Evolutionary conservation across 148 eudicot species (phyloP).

Genomic region (Spergularia marina): DNA sequence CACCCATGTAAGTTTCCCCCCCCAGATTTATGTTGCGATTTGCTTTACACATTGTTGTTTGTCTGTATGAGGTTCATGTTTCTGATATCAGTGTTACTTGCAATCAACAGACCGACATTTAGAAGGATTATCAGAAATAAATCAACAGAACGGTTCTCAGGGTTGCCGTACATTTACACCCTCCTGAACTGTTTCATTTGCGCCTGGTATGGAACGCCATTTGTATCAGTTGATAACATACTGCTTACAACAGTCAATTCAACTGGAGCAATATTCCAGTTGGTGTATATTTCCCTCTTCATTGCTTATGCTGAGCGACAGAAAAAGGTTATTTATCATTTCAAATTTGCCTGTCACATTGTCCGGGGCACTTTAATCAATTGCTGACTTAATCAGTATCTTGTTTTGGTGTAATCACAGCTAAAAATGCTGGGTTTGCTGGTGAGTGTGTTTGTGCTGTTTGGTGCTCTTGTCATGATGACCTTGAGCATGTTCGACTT

Average conservation of each 20-base stretch:
- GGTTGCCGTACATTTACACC: constrained; percentile 72
- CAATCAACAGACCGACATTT: constrained; percentile 42
- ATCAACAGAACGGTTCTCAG: constrained; percentile 73
- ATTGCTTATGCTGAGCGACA: constrained; percentile 49
- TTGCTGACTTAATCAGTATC: not conserved
- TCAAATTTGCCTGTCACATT: constrained; percentile 17
- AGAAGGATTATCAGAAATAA: constrained; percentile 61
- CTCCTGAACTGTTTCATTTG: constrained; percentile 77
- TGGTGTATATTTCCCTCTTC: constrained; percentile 46
- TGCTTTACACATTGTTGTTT: not conserved
- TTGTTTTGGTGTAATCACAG: constrained; percentile 35
- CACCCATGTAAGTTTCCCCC: constrained; percentile 63
- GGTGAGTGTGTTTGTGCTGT: constrained; percentile 41
- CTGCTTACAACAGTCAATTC: constrained; percentile 57
- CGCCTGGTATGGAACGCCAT: constrained; percentile 77
- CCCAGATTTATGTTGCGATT: not conserved
- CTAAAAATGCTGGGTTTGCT: constrained; percentile 63
- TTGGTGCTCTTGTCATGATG: constrained; percentile 41
- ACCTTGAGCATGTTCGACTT: constrained; percentile 51
- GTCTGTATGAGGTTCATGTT: not conserved
- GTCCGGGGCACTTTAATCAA: not conserved
- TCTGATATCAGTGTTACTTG: not conserved
- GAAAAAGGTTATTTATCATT: constrained; percentile 47
- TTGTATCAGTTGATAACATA: constrained; percentile 62
- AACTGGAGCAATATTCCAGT: constrained; percentile 52